Evolutionary conservation across 2,329 filamentous ascomycete species (phyloP).

Genomic region (Ceratocystis cubensis): DNA sequence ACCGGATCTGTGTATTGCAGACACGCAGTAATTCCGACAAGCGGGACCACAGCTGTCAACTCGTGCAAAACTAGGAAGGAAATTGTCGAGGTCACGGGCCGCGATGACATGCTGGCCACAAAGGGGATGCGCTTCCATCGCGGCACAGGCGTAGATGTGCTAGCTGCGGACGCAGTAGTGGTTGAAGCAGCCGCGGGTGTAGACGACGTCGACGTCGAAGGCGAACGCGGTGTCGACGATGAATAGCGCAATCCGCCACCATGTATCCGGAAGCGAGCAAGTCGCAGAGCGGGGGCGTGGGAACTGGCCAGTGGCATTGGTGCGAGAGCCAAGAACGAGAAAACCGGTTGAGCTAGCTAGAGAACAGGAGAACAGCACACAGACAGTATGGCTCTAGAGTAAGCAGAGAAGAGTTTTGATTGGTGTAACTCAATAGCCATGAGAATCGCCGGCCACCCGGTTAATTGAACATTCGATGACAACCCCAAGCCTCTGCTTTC

Average conservation of each 20-base stretch:
- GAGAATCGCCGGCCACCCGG: too few relatives aligned
- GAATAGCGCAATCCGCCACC: neutral
- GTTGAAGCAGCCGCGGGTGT: neutral
- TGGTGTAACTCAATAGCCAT: too few relatives aligned
- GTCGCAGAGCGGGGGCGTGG: neutral
- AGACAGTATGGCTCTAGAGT: too few relatives aligned
- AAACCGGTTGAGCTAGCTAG: too few relatives aligned
- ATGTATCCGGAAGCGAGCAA: neutral
- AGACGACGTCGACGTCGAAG: neutral
- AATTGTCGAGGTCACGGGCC: constrained; percentile 69
- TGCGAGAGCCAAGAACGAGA: too few relatives aligned
- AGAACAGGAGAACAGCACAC: too few relatives aligned
- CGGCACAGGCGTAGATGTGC: neutral
- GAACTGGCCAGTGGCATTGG: neutral
- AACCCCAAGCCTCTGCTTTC: too few relatives aligned
- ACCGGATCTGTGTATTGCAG: constrained; percentile 74
- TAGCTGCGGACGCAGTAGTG: neutral
- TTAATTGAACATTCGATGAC: too few relatives aligned
- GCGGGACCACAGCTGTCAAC: constrained; percentile 69
- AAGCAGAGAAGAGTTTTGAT: too few relatives aligned
- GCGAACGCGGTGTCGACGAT: constrained; percentile 2
- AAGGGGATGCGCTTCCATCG: constrained; percentile 34
- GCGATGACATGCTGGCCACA: constrained; percentile 55
- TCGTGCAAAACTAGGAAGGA: constrained; percentile 89
- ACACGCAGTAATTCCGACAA: constrained; percentile 58